Evolutionary conservation across 1,139 yeast species (phyloP).

Genomic region (Nakaseomyces glabratus): DNA sequence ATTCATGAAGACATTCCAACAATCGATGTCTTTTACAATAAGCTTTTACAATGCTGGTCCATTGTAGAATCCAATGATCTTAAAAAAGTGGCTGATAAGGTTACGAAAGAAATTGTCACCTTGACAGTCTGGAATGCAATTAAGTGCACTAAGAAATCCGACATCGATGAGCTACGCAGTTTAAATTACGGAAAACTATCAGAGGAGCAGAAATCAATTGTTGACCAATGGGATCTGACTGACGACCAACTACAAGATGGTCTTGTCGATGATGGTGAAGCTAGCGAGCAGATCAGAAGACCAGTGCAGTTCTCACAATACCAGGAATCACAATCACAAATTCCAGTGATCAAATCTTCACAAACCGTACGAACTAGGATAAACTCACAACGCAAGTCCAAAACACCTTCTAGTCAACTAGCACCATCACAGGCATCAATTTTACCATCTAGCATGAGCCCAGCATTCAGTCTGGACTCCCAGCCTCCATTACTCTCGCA

Average conservation of each 20-base stretch:
- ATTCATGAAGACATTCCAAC: conserved; percentile 17
- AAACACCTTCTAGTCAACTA: conserved; percentile 1
- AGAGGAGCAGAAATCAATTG: conserved; percentile 13
- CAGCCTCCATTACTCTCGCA: conserved; percentile 1
- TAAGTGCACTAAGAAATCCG: conserved; percentile 12
- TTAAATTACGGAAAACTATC: conserved; percentile 11
- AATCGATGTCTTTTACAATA: conserved; percentile 22
- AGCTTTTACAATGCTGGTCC: conserved; percentile 28
- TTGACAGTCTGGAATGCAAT: conserved; percentile 15
- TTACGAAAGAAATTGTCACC: conserved; percentile 19
- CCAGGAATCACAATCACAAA: conserved; percentile 7
- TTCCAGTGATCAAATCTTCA: conserved; percentile 8
- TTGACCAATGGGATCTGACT: conserved; percentile 23
- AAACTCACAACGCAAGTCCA: too few species aligned
- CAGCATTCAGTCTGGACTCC: conserved; percentile 7
- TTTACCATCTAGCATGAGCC: conserved; percentile 8
- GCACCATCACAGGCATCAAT: conserved; percentile 5
- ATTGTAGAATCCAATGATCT: conserved; percentile 12
- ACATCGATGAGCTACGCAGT: conserved; percentile 10
- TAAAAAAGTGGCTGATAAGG: conserved; percentile 10
- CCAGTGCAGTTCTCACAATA: conserved; percentile 5
- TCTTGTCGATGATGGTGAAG: conserved; percentile 1
- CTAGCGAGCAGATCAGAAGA: neutral
- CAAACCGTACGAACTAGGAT: conserved; percentile 1
- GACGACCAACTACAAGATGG: conserved; percentile 8